These are phyloP conservation scores for Aquilaria yunnanensis DNA, from an alignment of 345 rosid genomes.

Conservation along the genomic window DNA sequence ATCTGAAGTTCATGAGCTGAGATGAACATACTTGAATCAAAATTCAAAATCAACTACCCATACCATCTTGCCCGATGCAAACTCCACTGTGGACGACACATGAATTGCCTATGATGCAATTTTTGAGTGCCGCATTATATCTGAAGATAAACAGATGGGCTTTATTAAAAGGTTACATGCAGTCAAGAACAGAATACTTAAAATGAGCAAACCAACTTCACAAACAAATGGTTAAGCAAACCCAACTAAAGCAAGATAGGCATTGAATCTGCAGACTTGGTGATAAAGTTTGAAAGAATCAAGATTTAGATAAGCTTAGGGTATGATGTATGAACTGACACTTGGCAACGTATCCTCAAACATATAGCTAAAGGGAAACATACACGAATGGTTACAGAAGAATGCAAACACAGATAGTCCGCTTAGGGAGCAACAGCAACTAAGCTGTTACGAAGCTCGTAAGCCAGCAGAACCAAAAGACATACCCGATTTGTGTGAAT, in stretches of 20 bases:
- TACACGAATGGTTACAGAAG: no score
- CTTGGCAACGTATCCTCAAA: no score
- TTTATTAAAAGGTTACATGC: background rate
- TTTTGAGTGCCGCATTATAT: conserved; percentile 56
- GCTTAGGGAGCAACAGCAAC: no score
- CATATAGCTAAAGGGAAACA: no score
- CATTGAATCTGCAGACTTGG: no score
- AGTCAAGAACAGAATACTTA: background rate
- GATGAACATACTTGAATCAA: background rate
- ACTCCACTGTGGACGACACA: conserved; percentile 72
- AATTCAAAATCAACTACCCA: conserved; percentile 3
- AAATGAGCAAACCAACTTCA: background rate
- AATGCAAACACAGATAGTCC: no score
- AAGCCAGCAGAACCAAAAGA: background rate
- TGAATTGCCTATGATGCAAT: conserved; percentile 61
- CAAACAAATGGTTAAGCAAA: no score
- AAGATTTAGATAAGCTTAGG: no score
- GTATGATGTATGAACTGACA: no score
- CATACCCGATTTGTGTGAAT: conserved; percentile 56
- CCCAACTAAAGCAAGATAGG: no score
- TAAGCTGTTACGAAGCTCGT: no score
- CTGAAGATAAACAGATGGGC: conserved; percentile 21
- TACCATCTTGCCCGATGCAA: conserved; percentile 93
- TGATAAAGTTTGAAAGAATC: no score
- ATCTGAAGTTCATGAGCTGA: background rate